These are phyloP conservation scores for Pythium plurisporium DNA, from an alignment of 352 stramenopile genomes.

Conservation along the genomic window DNA sequence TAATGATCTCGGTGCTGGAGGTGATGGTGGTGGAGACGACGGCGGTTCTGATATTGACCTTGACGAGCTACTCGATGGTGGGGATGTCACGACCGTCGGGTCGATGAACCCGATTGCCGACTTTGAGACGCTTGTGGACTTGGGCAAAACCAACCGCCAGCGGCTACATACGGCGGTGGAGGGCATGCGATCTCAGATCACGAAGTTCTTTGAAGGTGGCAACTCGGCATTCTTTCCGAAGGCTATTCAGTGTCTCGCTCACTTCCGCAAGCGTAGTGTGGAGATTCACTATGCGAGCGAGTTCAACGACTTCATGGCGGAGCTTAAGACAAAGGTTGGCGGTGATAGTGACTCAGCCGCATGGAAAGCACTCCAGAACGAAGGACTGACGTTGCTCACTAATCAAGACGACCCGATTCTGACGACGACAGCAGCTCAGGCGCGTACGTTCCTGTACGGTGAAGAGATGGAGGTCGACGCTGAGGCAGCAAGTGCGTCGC, in stretches of 20 bases:
- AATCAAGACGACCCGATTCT: conserved; percentile 53
- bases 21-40: conserved; percentile 24
- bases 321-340: conserved; percentile 42
- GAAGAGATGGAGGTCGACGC: conserved; percentile 43
- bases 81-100: conserved; percentile 60
- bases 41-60: conserved; percentile 65
- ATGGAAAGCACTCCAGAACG: conserved; percentile 52
- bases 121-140: conserved; percentile 67
- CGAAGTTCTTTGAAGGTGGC: conserved; percentile 50
- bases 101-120: conserved; percentile 84
- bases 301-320: conserved; percentile 69
- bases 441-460: conserved; percentile 56
- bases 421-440: conserved; percentile 41
- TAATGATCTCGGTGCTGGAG: conserved; percentile 13
- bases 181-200: conserved; percentile 68
- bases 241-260: conserved; percentile 56
- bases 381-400: conserved; percentile 56
- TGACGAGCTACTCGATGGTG: conserved; percentile 66
- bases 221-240: conserved; percentile 54
- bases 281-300: conserved; percentile 69
- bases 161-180: conserved; percentile 44
- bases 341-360: conserved; percentile 32
- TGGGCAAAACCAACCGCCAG: conserved; percentile 39
- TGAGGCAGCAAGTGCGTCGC: conserved; percentile 34
- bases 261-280: conserved; percentile 65